Evolutionary conservation across 441 rosid species (phyloP), one percentile per base, ranked within the genome.

Genomic region (Hypseocharis bilobata): DNA sequence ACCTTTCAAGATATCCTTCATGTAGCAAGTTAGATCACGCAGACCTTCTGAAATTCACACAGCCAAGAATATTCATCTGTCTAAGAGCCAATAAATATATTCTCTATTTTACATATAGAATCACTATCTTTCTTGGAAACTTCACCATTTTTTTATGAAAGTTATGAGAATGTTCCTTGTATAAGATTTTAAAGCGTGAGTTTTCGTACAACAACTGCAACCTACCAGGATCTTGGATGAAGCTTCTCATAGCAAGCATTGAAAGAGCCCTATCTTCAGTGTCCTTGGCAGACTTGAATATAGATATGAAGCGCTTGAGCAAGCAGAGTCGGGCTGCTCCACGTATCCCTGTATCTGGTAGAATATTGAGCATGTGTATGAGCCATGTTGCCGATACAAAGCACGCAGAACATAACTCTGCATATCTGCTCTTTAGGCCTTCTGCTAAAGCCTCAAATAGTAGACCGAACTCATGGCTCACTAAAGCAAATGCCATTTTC

Each of bases 381-480:
- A 87, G 94, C 94, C 94, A 87, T 30, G 83, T 66, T 59, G 94
- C 86, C 6, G 91, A 76, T 44, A 77, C 67, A 25, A 87, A 80
- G 72, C 88, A 82, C 0, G 82, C 80, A 17, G 90, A 78, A 64
- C 47, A 54, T 28, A 85, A 44, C 68, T 81, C 83, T 54, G 79
- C 69, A 40, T 67, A 3, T 73, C 64, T 74, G 79, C 85, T 84
- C 71, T 74, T 79, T 52, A 85, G 45, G 59, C 94, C 86, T 72
- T 87, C 94, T 60, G 83, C 85, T 63, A 87, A 68, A 62, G 86
- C 88, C 84, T 87, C 91, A 71, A 87, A 85, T 60, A 87, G 70
- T 30, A 81, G 72, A 65, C 91, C 94, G 60, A 83, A 84, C 60
- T 87, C 91, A 66, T 87, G 88, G 77, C 85, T 84, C 51, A 71